Evolutionary conservation across 257 asterid genomes (phyloP), one percentile per base, ranked within the genome.

Genomic region (Capsicum chinense): DNA sequence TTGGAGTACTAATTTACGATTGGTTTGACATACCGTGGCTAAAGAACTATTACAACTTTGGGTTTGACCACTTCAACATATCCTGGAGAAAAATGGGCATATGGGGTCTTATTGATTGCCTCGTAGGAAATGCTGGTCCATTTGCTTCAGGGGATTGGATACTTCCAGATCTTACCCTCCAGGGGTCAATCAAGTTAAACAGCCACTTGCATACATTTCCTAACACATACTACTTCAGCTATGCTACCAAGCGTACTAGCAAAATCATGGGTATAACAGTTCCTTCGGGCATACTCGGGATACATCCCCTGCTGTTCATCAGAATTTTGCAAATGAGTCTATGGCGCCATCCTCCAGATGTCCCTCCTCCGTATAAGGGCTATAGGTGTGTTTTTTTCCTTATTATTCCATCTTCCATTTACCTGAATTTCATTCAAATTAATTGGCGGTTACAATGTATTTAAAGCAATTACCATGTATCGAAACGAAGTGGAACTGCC

Each of bases 131-230:
- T 84, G 81, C 88, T 6, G 99, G 99, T 83, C 99, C 99, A 0
- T 97, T 97, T 88, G 94, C 98, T 57, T 85, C 95, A 0, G 97
- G 93, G 57, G 99, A 97, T 62, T 97, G 99, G 99, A 95, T 97
- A 84, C 98, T 97, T 81, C 99, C 98, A 0, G 99, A 97, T 86
- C 95, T 97, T 62, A 92, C 97, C 2, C 87, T 97, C 83, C 98
- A 95, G 87, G 99, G 99, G 1, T 91, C 98, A 7, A 79, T 93
- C 85, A 87, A 87, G 83, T 59, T 97, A 82, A 97, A 97, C 89
- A 88, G 90, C 86, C 88, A 80, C 79, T 84, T 97, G 57, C 91
- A 68, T 2, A 97, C 97, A 10, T 92, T 91, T 87, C 98, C 99
- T 0, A 90, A 91, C 63, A 94, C 99, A 0, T 93, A 91, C 90